Base-by-base conservation (phyloP, 108 stramenopile genomes). In the Skeletonema grethae region DNA sequence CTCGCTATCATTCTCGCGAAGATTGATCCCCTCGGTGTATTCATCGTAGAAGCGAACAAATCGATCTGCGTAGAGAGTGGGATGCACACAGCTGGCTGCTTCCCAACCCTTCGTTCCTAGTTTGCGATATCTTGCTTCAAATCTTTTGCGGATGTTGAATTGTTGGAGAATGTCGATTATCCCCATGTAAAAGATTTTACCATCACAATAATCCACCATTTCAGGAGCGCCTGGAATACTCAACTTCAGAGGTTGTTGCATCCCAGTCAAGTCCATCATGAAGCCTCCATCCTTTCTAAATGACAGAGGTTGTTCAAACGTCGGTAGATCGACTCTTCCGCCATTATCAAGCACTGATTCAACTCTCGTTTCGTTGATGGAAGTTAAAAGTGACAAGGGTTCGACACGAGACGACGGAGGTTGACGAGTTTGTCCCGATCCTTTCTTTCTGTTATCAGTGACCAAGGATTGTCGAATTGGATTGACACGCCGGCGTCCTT, bases 131-230 rank as follows among this genome's bases (percentile, higher is more conserved):
- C 81, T 70, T 12, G 94, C 84, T 75, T 99, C 98, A 7, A 89
- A 69, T 45, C 86, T 80, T 73, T 99, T 99, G 20, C 95, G 69
- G 3, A 79, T 82, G 58, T 95, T 97, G 87, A 97, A 99, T 66
- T 95, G 94, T 79, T 98, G 98, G 45, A 98, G 82, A 75, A 98
- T 95, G 72, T 98, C 98, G 73, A 98, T 98, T 57, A 98, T 90
- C 20, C 98, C 98, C 88, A 97, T 88, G 85, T 88, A 97, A 70
- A 92, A 97, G 4, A 97, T 92, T 75, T 94, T 91, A 35, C 90
- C 90, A 50, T 87, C 89, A 35, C 74, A 79, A 61, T 87, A 89
- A 48, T 80, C 63, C 22, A 74, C 75, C 31, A 86, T 71, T 9
- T 85, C 85, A 56, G 86, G 76, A 22, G 82, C 72, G 25, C 83